Percentiles rank a stretch among this genome's conserved stretches.
phyloP scores from a whole-genome alignment of 1,139 yeast species.

The Kodamaea plutei region DNA sequence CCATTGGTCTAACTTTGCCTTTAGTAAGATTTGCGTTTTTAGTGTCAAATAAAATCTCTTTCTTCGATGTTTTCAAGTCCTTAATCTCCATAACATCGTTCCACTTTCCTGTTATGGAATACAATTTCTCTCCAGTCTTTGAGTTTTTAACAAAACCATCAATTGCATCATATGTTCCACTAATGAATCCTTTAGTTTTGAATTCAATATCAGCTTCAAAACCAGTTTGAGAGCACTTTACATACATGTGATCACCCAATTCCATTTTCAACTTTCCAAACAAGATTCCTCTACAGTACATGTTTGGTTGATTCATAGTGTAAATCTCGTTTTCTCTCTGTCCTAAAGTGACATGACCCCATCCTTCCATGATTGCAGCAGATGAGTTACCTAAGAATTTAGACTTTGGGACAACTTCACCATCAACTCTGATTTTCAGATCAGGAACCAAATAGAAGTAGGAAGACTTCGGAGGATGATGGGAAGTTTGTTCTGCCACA shows the following conservation, averaged over 20 bases:
- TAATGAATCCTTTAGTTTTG: conserved; percentile 89
- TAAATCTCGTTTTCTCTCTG: conserved; percentile 57
- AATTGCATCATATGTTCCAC: conserved; percentile 89
- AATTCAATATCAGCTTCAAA: conserved; percentile 82
- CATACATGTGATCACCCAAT: conserved; percentile 82
- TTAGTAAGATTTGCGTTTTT: conserved; percentile 42
- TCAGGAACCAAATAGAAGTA: conserved; percentile 87
- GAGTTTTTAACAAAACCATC: conserved; percentile 64
- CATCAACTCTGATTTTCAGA: conserved; percentile 79
- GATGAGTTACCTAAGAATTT: conserved; percentile 91
- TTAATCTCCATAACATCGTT: conserved; percentile 77
- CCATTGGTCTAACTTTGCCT: conserved; percentile 74
- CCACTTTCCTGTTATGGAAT: conserved; percentile 86
- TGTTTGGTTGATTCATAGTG: conserved; percentile 85
- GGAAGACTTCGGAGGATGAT: conserved; percentile 97
- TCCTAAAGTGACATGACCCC: conserved; percentile 66
- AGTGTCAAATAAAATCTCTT: conserved; percentile 63
- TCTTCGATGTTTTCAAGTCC: conserved; percentile 45
- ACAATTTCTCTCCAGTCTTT: conserved; percentile 52
- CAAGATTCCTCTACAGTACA: conserved; percentile 90
- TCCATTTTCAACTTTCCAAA: conserved; percentile 89
- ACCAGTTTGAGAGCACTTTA: conserved; percentile 59
- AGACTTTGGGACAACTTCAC: conserved; percentile 81
- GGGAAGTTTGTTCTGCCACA: conserved; percentile 90
- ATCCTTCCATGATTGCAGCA: conserved; percentile 96